Evolutionary conservation across 2,329 filamentous ascomycete species (phyloP).

Genomic region (Penicillium sp.): DNA sequence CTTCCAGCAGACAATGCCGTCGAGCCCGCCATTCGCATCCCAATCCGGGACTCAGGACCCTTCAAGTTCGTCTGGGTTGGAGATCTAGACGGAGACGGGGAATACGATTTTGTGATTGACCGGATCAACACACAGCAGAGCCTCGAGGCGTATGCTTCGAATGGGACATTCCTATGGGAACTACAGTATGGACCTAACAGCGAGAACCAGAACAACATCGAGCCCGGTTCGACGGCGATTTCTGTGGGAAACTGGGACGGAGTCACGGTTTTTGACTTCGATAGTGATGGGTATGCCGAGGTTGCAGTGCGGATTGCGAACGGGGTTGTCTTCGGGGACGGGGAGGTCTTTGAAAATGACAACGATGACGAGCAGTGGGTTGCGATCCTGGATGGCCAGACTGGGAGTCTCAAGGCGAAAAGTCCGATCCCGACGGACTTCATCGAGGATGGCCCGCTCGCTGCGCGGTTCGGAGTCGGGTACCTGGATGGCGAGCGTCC

Average conservation of each 20-base stretch:
- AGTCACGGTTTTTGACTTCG: conserved; percentile 14
- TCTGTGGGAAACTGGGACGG: conserved; percentile 5
- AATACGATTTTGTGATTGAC: conserved; percentile 16
- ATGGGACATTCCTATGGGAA: conserved; percentile 9
- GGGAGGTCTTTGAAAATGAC: not conserved
- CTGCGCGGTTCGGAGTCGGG: conserved; percentile 5
- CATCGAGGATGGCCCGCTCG: conserved; percentile 10
- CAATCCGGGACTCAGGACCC: not conserved
- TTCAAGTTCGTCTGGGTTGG: conserved; percentile 14
- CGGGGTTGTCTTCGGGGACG: conserved; percentile 13
- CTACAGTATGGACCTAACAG: conserved; percentile 7
- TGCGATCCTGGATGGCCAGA: conserved; percentile 5
- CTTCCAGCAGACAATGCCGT: not conserved
- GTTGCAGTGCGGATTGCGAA: conserved; percentile 10
- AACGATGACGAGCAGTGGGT: conserved; percentile 12
- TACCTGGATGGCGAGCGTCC: conserved; percentile 11
- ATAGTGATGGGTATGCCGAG: conserved; percentile 8
- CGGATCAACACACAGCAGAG: not conserved
- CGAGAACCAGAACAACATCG: conserved; percentile 17
- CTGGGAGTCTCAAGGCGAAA: not conserved
- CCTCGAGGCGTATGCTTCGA: conserved; percentile 8
- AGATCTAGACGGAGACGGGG: conserved; percentile 14
- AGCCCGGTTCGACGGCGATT: conserved; percentile 4
- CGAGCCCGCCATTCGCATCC: conserved; percentile 8
- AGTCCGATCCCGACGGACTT: conserved; percentile 5